A percentile compares a stretch with the other conserved stretches of the same genome.
phyloP scores from a whole-genome alignment of 2,329 filamentous ascomycete species.

The Colletotrichum scovillei region DNA sequence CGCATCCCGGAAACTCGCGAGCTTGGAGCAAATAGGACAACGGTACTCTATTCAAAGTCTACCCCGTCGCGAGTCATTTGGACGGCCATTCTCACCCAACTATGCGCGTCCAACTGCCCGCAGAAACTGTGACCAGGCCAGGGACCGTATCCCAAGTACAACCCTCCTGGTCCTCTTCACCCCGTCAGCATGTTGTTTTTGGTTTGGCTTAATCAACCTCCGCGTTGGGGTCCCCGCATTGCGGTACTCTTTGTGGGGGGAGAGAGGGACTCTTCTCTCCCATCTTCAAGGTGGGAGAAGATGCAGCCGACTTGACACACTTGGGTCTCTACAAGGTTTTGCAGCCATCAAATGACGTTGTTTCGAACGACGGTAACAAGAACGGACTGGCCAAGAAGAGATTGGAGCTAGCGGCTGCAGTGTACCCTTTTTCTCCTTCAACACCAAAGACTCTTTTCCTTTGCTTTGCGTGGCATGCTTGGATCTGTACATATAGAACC shows the following conservation, averaged over 20 bases:
- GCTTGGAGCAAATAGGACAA: no score
- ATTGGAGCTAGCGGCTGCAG: neutral
- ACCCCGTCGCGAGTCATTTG: conserved; percentile 19
- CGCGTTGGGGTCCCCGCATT: conserved; percentile 34
- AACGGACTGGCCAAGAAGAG: neutral
- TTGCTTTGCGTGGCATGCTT: neutral
- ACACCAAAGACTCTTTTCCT: conserved; percentile 10
- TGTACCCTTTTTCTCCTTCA: neutral
- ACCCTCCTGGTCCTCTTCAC: neutral
- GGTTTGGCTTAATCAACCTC: conserved; percentile 12
- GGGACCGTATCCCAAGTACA: neutral
- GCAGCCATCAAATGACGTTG: conserved; percentile 29
- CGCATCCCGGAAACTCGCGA: conserved; percentile 7
- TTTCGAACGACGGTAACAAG: neutral
- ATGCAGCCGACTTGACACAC: conserved; percentile 23
- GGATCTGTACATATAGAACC: conserved; percentile 16
- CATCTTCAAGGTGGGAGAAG: conserved; percentile 10
- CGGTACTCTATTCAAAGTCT: neutral
- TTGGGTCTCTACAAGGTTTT: conserved; percentile 16
- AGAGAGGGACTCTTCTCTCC: neutral
- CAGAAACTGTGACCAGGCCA: neutral
- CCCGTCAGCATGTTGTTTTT: neutral
- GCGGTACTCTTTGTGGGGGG: conserved; percentile 1
- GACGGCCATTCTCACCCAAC: neutral
- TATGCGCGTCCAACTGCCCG: conserved; percentile 26